Evolutionary conservation across 352 stramenopile genomes (phyloP).

Genomic region (Phytopythium delawarense): DNA sequence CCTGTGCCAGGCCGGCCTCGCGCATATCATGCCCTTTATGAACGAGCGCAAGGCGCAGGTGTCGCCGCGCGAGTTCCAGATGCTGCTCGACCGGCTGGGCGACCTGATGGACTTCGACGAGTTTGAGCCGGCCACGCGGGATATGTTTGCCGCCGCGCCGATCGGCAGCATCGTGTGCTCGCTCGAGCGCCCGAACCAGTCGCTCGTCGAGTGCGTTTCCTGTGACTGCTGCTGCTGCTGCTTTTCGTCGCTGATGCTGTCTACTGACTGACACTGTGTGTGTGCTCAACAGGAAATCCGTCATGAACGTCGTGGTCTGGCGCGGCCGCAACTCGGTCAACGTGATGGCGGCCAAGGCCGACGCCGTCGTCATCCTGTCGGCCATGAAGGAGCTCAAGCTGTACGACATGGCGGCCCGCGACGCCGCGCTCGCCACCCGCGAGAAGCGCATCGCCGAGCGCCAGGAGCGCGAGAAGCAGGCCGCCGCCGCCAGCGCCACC

Average conservation of each 20-base stretch:
- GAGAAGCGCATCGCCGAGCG: conserved; percentile 42
- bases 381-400: conserved; percentile 86
- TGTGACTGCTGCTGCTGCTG: neutral
- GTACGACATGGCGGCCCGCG: conserved; percentile 43
- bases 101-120: conserved; percentile 84
- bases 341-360: conserved; percentile 81
- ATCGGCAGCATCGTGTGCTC: conserved; percentile 81
- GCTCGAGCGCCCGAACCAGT: conserved; percentile 53
- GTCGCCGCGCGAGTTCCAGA: conserved; percentile 72
- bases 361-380: conserved; percentile 66
- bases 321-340: conserved; percentile 84
- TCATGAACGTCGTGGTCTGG: conserved; percentile 86
- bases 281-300: conserved; percentile 44
- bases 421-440: conserved; percentile 43
- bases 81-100: conserved; percentile 78
- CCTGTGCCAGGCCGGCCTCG: conserved; percentile 85
- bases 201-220: conserved; percentile 60
- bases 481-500: conserved; percentile 1
- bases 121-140: conserved; percentile 47
- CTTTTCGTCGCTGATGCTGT: neutral
- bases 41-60: conserved; percentile 60
- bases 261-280: conserved; percentile 10
- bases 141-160: conserved; percentile 48
- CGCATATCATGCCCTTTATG: conserved; percentile 84
- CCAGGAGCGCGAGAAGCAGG: conserved; percentile 29